phyloP scores from a whole-genome alignment of 805 yeast genomes.

The Pichia scutulata region DNA sequence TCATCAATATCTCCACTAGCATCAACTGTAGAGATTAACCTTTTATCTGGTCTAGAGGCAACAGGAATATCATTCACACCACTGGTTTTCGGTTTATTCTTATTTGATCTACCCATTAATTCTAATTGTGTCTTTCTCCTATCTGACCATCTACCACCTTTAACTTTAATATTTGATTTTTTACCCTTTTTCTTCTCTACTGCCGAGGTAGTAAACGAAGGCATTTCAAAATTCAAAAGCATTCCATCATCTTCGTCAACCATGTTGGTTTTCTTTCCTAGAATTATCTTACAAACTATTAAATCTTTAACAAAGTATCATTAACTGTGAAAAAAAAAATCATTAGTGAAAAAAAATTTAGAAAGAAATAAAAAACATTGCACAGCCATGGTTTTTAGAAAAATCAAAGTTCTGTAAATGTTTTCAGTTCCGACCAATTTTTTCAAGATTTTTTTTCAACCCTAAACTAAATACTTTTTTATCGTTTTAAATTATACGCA shows the following conservation, averaged over 20 bases:
- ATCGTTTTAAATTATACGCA: background rate
- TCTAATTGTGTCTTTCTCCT: slow-evolving; percentile 55
- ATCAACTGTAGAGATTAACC: background rate
- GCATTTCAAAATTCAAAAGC: slow-evolving; percentile 59
- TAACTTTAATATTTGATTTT: slow-evolving; percentile 30
- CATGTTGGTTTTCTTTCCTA: background rate
- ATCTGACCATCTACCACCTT: slow-evolving; percentile 81
- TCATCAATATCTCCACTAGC: background rate
- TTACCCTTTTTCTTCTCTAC: slow-evolving; percentile 12
- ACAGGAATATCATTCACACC: slow-evolving; percentile 12
- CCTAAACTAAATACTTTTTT: too few relatives aligned
- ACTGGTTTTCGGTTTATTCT: slow-evolving; percentile 8
- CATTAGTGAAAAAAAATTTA: background rate
- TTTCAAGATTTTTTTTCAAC: background rate
- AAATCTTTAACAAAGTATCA: too few relatives aligned
- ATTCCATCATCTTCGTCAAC: slow-evolving; percentile 45
- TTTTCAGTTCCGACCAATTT: too few relatives aligned
- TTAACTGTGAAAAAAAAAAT: background rate
- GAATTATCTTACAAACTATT: too few relatives aligned
- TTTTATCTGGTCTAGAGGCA: slow-evolving; percentile 1
- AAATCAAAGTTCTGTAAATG: too few relatives aligned
- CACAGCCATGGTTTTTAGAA: background rate
- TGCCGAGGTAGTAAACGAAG: slow-evolving; percentile 16
- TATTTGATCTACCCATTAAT: slow-evolving; percentile 35
- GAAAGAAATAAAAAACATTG: background rate